Base-by-base conservation (phyloP, 495 filamentous ascomycete genomes). In the Penicillium argentinense region DNA sequence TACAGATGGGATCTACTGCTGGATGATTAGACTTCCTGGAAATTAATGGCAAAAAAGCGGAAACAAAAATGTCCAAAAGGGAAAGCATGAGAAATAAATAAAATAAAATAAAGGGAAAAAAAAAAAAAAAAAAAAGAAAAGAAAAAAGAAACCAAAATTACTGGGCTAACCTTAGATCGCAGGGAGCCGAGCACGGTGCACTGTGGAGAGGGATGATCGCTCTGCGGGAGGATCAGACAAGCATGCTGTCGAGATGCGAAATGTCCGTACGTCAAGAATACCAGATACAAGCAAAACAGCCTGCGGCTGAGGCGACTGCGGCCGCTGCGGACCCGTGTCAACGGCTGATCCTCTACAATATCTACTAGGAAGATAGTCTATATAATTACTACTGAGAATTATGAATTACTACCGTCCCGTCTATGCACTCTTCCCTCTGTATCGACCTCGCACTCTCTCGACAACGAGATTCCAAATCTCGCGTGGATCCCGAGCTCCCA, bases 281-380 rank as follows among this genome's bases (percentile, higher is more conserved):
- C n/a, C n/a, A n/a, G n/a, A n/a, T n/a, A n/a, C n/a, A n/a, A n/a
- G n/a, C 13, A 33, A 8, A 14, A 5, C 11, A 5, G 21, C 12
- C 37, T 62, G 59, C 59, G 59, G 59, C 59, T 62, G 59, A 62
- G 59, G 52, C 51, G 54, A n/a, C n/a, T n/a, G n/a, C n/a, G n/a
- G n/a, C n/a, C 45, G 29, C 33, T 43, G 38, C 24, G 42, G 43
- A 45, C 43, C 37, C 42, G 40, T 43, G 41, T 51, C 28, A 46
- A 43, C 39, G 38, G 33, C 28, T 49, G n/a, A n/a, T n/a, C n/a
- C n/a, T n/a, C n/a, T n/a, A n/a, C 17, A 19, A 26, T n/a, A n/a
- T n/a, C n/a, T n/a, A n/a, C n/a, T n/a, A n/a, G n/a, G n/a, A n/a
- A n/a, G n/a, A n/a, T n/a, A n/a, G n/a, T n/a, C n/a, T n/a, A n/a